These are phyloP conservation scores for Coelastrella sp. DNA, from an alignment of 139 green algal species.

Conservation along the genomic window DNA sequence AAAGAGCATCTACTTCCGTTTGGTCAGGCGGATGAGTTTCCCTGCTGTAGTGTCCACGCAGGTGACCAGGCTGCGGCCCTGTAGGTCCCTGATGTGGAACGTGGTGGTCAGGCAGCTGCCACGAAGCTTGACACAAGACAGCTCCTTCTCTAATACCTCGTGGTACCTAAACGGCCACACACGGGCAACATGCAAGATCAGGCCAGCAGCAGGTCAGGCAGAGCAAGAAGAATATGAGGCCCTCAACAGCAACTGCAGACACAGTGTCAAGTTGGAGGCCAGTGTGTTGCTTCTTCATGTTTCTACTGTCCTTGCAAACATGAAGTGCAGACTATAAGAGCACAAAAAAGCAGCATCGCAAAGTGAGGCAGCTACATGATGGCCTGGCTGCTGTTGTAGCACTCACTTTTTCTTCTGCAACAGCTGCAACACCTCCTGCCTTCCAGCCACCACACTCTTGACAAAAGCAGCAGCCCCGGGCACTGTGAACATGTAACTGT, in stretches of 20 bases:
- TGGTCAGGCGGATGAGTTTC: neutral
- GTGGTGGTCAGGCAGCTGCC: slow-evolving; percentile 11
- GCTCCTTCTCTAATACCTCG: slow-evolving; percentile 42
- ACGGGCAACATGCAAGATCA: neutral
- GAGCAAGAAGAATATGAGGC: neutral
- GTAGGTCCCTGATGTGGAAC: slow-evolving; percentile 24
- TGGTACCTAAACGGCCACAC: neutral
- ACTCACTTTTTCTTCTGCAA: slow-evolving; percentile 21
- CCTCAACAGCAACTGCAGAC: too few species aligned
- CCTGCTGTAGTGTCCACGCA: slow-evolving; percentile 30
- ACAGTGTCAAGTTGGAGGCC: too few species aligned
- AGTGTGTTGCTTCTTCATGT: too few species aligned
- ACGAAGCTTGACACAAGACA: slow-evolving; percentile 21
- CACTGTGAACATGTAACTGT: slow-evolving; percentile 30
- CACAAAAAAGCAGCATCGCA: neutral
- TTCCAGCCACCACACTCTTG: slow-evolving; percentile 15
- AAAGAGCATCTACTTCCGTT: slow-evolving; percentile 9
- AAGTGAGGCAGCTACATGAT: neutral
- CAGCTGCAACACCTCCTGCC: slow-evolving; percentile 28
- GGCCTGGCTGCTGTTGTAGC: neutral
- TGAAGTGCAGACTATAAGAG: neutral
- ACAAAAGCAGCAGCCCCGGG: slow-evolving; percentile 38
- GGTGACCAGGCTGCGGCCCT: slow-evolving; percentile 15
- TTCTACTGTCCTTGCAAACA: too few species aligned
- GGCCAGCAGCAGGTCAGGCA: neutral